phyloP scores from a whole-genome alignment of 163 green algal species.

The Chlorella variabilis region DNA sequence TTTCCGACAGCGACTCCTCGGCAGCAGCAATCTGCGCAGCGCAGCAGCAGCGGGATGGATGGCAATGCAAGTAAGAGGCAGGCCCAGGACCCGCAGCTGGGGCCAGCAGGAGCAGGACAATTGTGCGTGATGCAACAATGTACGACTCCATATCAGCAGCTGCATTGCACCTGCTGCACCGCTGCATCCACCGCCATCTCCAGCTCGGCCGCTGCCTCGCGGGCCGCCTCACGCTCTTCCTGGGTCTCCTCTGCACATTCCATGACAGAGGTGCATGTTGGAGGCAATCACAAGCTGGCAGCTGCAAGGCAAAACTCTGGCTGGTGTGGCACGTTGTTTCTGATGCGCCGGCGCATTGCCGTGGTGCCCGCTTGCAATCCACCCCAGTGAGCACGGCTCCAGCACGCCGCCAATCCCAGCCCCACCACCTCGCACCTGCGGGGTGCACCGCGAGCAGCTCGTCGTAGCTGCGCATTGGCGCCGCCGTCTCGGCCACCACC shows the following conservation, averaged over 20 bases:
- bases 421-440: conserved; percentile 22
- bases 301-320: no score
- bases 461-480: conserved; percentile 54
- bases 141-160: no score
- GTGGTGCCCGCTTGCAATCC: no score
- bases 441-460: conserved; percentile 59
- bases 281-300: background rate
- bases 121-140: no score
- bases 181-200: conserved; percentile 49
- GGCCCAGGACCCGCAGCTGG: no score
- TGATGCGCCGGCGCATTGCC: no score
- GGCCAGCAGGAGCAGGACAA: background rate
- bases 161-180: background rate
- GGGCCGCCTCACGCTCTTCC: conserved; percentile 52
- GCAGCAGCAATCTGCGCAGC: conserved; percentile 4
- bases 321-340: no score
- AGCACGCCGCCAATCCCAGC: background rate
- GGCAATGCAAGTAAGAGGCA: no score
- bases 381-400: background rate
- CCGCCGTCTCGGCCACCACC: conserved; percentile 85
- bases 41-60: no score
- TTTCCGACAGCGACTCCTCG: conserved; percentile 29
- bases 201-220: conserved; percentile 41
- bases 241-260: conserved; percentile 22
- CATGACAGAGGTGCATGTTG: background rate